Conservation (phyloP, 2,329 filamentous ascomycete species). For the Penicillium verrucosum region DNA sequence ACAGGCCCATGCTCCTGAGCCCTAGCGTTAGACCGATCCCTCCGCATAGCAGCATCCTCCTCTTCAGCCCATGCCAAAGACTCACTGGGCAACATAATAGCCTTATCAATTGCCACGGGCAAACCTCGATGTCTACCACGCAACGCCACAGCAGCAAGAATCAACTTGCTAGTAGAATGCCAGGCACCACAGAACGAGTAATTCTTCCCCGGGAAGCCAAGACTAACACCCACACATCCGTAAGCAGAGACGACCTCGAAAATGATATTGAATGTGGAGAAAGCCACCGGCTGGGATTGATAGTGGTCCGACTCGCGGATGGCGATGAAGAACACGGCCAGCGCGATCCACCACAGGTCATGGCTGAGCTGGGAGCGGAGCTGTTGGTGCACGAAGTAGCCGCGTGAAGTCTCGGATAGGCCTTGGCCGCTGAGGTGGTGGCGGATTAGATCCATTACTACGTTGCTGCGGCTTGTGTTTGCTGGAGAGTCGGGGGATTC, state of each 20-base stretch:
- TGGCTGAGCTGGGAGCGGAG: slow-evolving; percentile 64
- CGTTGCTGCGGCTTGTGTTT: slow-evolving; percentile 20
- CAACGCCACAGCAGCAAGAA: slow-evolving; percentile 57
- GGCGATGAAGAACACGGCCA: slow-evolving; percentile 59
- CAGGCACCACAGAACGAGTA: slow-evolving; percentile 57
- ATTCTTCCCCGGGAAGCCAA: slow-evolving; percentile 53
- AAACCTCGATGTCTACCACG: slow-evolving; percentile 56
- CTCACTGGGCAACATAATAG: slow-evolving; percentile 43
- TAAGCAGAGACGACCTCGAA: slow-evolving; percentile 51
- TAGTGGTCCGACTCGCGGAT: slow-evolving; percentile 60
- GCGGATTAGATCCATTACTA: slow-evolving; percentile 27
- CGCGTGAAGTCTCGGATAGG: slow-evolving; percentile 35
- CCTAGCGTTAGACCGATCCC: slow-evolving; percentile 27
- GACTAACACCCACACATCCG: slow-evolving; percentile 60
- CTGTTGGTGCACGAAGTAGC: slow-evolving; percentile 55
- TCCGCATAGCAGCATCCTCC: slow-evolving; percentile 38
- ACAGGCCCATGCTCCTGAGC: slow-evolving; percentile 25
- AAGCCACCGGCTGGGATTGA: slow-evolving; percentile 49
- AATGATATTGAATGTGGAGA: slow-evolving; percentile 58
- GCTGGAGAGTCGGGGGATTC: slow-evolving; percentile 18
- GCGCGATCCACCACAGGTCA: slow-evolving; percentile 64
- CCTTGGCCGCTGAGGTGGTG: slow-evolving; percentile 26
- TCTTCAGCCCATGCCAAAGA: slow-evolving; percentile 42
- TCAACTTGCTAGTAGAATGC: slow-evolving; percentile 56
- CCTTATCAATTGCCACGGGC: slow-evolving; percentile 56